Evolutionary conservation across 108 stramenopile species (phyloP), one percentile per base, ranked within the genome.

Genomic region (Discostella pseudostelligera): DNA sequence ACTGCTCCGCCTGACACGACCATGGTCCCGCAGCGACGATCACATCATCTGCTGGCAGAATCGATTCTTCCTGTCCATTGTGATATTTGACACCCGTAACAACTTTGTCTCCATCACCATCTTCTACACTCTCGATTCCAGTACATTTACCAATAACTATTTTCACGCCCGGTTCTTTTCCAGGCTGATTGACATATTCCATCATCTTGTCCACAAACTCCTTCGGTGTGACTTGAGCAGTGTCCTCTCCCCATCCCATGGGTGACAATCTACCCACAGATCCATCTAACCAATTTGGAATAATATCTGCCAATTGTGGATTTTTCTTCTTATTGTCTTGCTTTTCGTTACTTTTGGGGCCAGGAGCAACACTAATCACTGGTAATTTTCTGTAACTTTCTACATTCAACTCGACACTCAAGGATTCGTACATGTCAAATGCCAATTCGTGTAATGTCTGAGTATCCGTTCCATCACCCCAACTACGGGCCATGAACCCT

Each of bases 161-260:
- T 47, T 84, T 55, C 2, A 91, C 69, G 1, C 60, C 65, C 36
- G 61, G 66, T 3, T n/a, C 24, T 29, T 54, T 58, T 8, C 60
- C 46, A 0, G 42, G 29, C 5, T 55, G 24, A 22, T 69, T 64
- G 67, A 70, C 50, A 42, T 21, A 48, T n/a, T 81, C 74, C 48
- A 90, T 40, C 84, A 88, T 87, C 66, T 89, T 87, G 19, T 82
- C 48, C 1, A 90, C 89, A 79, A 91, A 90, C 64, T 94, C 89
- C 22, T 74, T 63, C 20, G 93, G 93, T 1, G 87, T 87, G 8
- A 94, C 84, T 63, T 94, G 93, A 3, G 93, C 93, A 24, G 93
- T 94, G 62, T 94, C 93, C 40, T 90, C 86, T 2, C 88, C 89
- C 39, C 55, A 70, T 43, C 89, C 93, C 65, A 94, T 63, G 39